phyloP scores from a whole-genome alignment of 345 rosid genomes.

The Kernera saxatilis region DNA sequence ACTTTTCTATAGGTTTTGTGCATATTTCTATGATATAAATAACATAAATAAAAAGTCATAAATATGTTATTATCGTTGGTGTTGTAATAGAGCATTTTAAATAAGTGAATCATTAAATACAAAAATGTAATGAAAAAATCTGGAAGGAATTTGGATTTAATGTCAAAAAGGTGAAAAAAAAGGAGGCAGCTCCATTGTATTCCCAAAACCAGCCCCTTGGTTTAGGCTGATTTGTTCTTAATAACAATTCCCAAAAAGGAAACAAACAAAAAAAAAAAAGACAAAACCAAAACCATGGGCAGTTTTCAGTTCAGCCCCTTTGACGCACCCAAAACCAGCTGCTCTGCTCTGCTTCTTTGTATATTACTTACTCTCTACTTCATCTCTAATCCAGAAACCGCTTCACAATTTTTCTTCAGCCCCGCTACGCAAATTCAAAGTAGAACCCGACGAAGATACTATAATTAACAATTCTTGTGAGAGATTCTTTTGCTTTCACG shows the following conservation, averaged over 20 bases:
- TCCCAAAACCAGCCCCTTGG: slow-evolving; percentile 26
- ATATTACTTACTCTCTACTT: slow-evolving; percentile 7
- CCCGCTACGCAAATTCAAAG: background rate
- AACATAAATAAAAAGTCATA: too few relatives aligned
- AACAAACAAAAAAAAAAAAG: background rate
- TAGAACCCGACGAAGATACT: background rate
- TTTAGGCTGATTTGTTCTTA: slow-evolving; percentile 1
- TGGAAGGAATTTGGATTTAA: background rate
- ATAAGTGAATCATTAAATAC: background rate
- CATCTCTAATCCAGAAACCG: background rate
- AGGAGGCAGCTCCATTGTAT: slow-evolving; percentile 10
- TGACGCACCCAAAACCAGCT: slow-evolving; percentile 41
- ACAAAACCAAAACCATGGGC: slow-evolving; percentile 56
- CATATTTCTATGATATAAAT: too few relatives aligned
- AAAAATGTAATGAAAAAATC: background rate
- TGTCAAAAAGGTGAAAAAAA: background rate
- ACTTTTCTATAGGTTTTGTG: too few relatives aligned
- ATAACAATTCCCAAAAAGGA: slow-evolving; percentile 5
- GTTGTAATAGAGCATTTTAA: too few relatives aligned
- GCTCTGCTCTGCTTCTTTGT: slow-evolving; percentile 42
- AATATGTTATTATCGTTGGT: too few relatives aligned
- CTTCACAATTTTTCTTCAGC: background rate
- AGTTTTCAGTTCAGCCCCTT: slow-evolving; percentile 31
- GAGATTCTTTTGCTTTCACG: background rate
- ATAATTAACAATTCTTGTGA: background rate